Evolutionary conservation across 352 stramenopile genomes (phyloP), one percentile per base, ranked within the genome.

Genomic region (Lagenidium giganteum): DNA sequence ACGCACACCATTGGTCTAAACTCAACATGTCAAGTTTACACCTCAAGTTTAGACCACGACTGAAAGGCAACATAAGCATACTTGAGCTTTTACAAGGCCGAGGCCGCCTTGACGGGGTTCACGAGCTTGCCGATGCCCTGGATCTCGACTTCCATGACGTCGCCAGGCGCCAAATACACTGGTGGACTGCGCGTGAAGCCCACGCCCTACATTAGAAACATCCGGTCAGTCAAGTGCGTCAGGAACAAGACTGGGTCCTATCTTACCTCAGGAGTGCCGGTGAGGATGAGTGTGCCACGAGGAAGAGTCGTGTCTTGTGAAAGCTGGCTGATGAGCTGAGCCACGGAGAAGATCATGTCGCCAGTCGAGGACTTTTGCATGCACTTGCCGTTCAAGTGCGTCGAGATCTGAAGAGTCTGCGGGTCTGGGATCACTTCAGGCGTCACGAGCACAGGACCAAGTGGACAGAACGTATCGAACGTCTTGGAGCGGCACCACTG

Each of bases 281-380:
- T 96, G 39, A 95, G 70, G 32, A 96, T 96, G 20, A 96, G 58
- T 8, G 86, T 95, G 29, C 84, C 84, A 20, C 79, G 75, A n/a
- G 70, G 70, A 34, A 97, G 58, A 32, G 88, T 96, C 33, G 64
- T 92, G 53, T 93, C 87, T 51, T 96, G 79, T 9, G 84, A 95
- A 3, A 96, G 67, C 56, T 91, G 79, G 47, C 79, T 91, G 45
- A 97, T 93, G 22, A 96, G 59, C 54, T 92, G 68, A 2, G 80
- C 70, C 0, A 97, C 78, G 3, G 70, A 83, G 58, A 95, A 96
- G 57, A 96, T 95, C 82, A 97, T 95, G 65, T 96, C 86, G 20
- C 62, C 46, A 31, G 88, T 96, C 41, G 70, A 93, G 18, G 83
- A 95, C 42, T 92, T 73, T 53, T 97, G 88, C 61, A 95, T 79